Conservation (phyloP, 2,329 filamentous ascomycete species). For the Fusarium guadeloupense region DNA sequence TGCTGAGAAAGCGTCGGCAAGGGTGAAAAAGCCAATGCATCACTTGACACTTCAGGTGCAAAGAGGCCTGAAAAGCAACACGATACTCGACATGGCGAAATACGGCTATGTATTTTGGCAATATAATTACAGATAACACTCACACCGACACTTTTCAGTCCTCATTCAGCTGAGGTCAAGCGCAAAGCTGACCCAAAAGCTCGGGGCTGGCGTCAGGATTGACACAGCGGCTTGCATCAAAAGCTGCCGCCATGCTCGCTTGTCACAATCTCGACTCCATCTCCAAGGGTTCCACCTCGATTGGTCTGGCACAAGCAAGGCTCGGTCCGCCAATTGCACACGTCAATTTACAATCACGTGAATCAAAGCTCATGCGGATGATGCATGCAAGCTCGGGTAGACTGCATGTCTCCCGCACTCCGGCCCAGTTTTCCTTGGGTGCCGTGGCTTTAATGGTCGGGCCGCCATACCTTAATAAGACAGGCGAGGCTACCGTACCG, state of each 20-base stretch:
- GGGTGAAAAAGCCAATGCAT: neutral
- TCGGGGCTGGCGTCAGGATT: slow-evolving; percentile 37
- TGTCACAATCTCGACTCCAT: slow-evolving; percentile 33
- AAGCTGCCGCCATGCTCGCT: slow-evolving; percentile 25
- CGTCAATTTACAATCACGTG: slow-evolving; percentile 49
- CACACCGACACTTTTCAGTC: slow-evolving; percentile 33
- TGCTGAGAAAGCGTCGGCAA: neutral
- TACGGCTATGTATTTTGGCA: slow-evolving; percentile 1
- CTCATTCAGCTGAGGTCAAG: slow-evolving; percentile 1
- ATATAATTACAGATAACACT: slow-evolving; percentile 1
- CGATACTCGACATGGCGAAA: slow-evolving; percentile 12
- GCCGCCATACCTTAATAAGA: slow-evolving; percentile 38
- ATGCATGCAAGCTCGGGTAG: slow-evolving; percentile 46
- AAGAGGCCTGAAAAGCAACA: slow-evolving; percentile 10
- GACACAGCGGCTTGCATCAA: slow-evolving; percentile 26
- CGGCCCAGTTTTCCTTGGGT: slow-evolving; percentile 44
- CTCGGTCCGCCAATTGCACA: slow-evolving; percentile 53
- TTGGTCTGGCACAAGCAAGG: slow-evolving; percentile 45
- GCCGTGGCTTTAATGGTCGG: slow-evolving; percentile 31
- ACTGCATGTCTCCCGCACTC: slow-evolving; percentile 47
- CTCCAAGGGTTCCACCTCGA: slow-evolving; percentile 22
- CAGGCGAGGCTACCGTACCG: slow-evolving; percentile 31
- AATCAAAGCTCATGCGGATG: slow-evolving; percentile 47
- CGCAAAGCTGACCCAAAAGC: slow-evolving; percentile 26
- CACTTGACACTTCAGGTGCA: neutral